A percentile compares a stretch with the other conserved stretches of the same genome.
These are phyloP conservation scores for Passalora sequoiae DNA, from an alignment of 2,329 filamentous ascomycete genomes.

Conservation along the genomic window DNA sequence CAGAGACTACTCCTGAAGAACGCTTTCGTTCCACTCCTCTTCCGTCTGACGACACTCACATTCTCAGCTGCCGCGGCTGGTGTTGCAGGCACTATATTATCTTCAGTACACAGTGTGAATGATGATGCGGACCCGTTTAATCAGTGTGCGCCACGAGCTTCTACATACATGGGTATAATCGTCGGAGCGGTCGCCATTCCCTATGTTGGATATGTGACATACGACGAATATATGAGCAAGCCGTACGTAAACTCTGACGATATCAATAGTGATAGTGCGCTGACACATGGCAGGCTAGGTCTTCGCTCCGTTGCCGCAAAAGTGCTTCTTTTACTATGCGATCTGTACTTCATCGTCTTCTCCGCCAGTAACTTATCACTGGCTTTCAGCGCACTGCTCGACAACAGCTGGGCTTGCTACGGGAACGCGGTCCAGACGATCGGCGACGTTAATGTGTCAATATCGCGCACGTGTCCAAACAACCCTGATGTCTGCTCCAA, in stretches of 20 bases:
- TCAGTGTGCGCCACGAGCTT: slow-evolving; percentile 47
- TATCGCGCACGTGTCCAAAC: slow-evolving; percentile 32
- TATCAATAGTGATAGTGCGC: slow-evolving; percentile 1
- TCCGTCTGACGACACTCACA: slow-evolving; percentile 74
- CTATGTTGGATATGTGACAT: slow-evolving; percentile 90
- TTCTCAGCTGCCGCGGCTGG: slow-evolving; percentile 79
- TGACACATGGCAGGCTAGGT: slow-evolving; percentile 51
- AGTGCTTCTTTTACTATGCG: slow-evolving; percentile 80
- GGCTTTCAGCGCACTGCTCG: slow-evolving; percentile 75
- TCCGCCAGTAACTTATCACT: slow-evolving; percentile 88
- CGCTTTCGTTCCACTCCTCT: slow-evolving; percentile 76
- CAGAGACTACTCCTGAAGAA: slow-evolving; percentile 65
- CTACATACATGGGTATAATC: slow-evolving; percentile 80
- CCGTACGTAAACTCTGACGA: slow-evolving; percentile 48
- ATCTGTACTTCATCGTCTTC: slow-evolving; percentile 96
- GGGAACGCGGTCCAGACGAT: slow-evolving; percentile 20
- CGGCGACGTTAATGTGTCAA: slow-evolving; percentile 14
- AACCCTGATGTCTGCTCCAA: slow-evolving; percentile 52
- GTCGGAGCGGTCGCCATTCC: slow-evolving; percentile 84
- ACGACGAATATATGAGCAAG: slow-evolving; percentile 92
- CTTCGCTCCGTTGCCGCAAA: slow-evolving; percentile 79
- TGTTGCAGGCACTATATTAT: slow-evolving; percentile 69
- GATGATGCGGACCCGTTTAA: slow-evolving; percentile 26
- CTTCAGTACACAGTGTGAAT: slow-evolving; percentile 39
- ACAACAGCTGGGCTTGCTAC: slow-evolving; percentile 52